These are phyloP conservation scores for Setomelanomma holmii DNA, from an alignment of 2,329 filamentous ascomycete genomes.

Conservation along the genomic window DNA sequence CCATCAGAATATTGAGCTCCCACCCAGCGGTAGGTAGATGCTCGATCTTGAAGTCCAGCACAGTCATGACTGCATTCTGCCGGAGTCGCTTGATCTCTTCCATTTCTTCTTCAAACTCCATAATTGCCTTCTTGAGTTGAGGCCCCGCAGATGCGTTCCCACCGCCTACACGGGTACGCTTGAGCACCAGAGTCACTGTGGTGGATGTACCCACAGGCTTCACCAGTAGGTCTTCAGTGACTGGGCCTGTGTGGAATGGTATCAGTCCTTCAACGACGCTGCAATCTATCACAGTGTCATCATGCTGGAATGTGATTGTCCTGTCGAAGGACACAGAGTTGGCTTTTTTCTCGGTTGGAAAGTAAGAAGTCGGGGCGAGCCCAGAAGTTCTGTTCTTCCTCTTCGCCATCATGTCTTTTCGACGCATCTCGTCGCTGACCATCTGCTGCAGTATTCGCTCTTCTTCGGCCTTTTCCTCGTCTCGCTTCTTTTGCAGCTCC, in stretches of 20 bases:
- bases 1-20: constrained; percentile 77
- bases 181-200: constrained; percentile 68
- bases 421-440: constrained; percentile 75
- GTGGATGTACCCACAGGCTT: constrained; percentile 67
- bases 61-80: constrained; percentile 77
- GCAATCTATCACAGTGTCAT: constrained; percentile 69
- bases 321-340: constrained; percentile 70
- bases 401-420: constrained; percentile 66
- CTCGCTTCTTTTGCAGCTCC: constrained; percentile 48
- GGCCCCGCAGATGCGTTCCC: constrained; percentile 68
- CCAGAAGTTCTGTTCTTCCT: constrained; percentile 58
- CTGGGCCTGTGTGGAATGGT: constrained; percentile 68
- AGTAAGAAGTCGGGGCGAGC: constrained; percentile 42
- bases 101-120: constrained; percentile 77
- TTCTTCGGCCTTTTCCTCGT: constrained; percentile 67
- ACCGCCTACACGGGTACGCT: constrained; percentile 37
- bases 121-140: constrained; percentile 77
- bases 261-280: constrained; percentile 72
- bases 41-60: constrained; percentile 82
- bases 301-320: constrained; percentile 68
- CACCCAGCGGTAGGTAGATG: constrained; percentile 62
- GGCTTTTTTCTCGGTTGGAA: constrained; percentile 46
- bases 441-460: constrained; percentile 73
- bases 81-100: constrained; percentile 76
- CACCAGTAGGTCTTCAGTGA: constrained; percentile 75